Percentiles rank a stretch among this genome's conserved stretches.
Conservation (phyloP, 139 green algal genomes). For the Yamagishiella unicocca region DNA sequence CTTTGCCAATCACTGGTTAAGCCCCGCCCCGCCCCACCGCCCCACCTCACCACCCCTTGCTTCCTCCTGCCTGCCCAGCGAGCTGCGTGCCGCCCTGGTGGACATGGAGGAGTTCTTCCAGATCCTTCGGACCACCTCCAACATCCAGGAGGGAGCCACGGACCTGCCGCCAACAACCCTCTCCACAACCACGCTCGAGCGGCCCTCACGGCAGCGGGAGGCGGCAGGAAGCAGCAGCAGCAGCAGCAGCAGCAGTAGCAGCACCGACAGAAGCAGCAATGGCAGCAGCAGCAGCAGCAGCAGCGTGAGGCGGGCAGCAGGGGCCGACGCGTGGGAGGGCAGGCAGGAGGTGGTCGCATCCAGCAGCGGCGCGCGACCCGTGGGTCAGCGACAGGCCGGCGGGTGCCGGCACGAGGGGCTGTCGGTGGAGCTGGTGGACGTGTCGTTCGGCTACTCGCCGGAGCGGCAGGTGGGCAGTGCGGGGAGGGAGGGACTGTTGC, state of each 20-base stretch:
- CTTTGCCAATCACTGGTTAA: too few species aligned
- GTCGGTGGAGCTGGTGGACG: slow-evolving; percentile 73
- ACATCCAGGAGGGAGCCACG: slow-evolving; percentile 72
- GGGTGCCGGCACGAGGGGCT: slow-evolving; percentile 49
- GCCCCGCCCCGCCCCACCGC: neutral
- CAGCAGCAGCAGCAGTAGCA: slow-evolving; percentile 38
- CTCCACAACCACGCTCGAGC: neutral
- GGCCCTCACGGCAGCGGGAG: neutral
- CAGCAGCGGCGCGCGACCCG: neutral
- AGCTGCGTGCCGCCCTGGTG: slow-evolving; percentile 91
- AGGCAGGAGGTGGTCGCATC: neutral
- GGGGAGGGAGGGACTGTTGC: too few species aligned
- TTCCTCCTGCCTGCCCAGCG: slow-evolving; percentile 73
- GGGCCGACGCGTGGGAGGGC: neutral
- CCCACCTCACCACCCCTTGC: neutral
- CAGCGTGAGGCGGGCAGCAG: neutral
- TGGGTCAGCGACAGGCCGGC: slow-evolving; percentile 7
- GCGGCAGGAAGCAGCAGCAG: slow-evolving; percentile 30
- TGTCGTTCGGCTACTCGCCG: slow-evolving; percentile 78
- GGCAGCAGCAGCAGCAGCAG: neutral
- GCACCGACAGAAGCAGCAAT: neutral
- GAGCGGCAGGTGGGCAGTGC: slow-evolving; percentile 70
- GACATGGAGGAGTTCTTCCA: slow-evolving; percentile 96
- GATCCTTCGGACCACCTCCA: slow-evolving; percentile 80
- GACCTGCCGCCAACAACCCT: neutral